These are phyloP conservation scores for Helianthus annuus DNA, from an alignment of 129 eudicot genomes.

Conservation along the genomic window HanXRQr2.0-SUNRISE NC_035439.2:147348957-147349456, in stretches of 20 bases:
- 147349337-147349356: constrained; percentile 25
- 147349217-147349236: constrained; percentile 13
- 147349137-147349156: no score
- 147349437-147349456: constrained; percentile 52
- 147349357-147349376: constrained; percentile 47
- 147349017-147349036: no score
- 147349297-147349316: constrained; percentile 26
- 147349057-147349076: no score
- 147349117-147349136: no score
- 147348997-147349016: no score
- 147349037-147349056: no score
- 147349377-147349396: constrained; percentile 57
- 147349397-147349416: constrained; percentile 57
- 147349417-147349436: constrained; percentile 61
- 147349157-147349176: not conserved
- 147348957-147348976: no score
- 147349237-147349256: constrained; percentile 9
- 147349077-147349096: no score
- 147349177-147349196: not conserved
- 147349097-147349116: no score
- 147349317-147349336: constrained; percentile 25
- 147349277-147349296: not conserved
- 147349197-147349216: not conserved
- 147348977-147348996: no score
- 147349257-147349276: constrained; percentile 1